A percentile compares a stretch with the other conserved stretches of the same genome.
Evolutionary conservation across 345 rosid species (phyloP).

Genomic region (Aurinia saxatilis): DNA sequence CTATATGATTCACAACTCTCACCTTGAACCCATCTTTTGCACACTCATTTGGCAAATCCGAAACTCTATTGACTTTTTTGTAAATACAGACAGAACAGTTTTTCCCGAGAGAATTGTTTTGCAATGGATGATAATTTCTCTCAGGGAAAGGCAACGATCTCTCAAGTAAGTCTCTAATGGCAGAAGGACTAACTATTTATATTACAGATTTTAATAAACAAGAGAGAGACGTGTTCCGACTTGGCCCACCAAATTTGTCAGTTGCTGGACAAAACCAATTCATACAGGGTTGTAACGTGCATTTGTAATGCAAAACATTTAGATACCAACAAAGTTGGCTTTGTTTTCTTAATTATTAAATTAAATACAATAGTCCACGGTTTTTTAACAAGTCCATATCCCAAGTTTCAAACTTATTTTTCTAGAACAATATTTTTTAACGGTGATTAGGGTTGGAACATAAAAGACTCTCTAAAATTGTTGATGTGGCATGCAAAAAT

Average conservation of each 20-base stretch:
- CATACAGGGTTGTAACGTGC: constrained; percentile 16
- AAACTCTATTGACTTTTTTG: too few species aligned
- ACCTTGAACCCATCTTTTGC: not conserved
- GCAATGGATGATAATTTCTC: not conserved
- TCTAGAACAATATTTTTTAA: too few species aligned
- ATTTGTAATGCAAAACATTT: constrained; percentile 18
- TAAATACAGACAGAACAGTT: not conserved
- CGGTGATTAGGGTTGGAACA: too few species aligned
- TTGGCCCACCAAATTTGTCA: constrained; percentile 25
- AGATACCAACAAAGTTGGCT: not conserved
- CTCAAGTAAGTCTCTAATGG: too few species aligned
- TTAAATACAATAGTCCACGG: constrained; percentile 16
- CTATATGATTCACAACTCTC: not conserved
- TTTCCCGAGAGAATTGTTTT: constrained; percentile 11
- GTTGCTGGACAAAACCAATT: not conserved
- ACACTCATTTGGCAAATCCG: too few species aligned
- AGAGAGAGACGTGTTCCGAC: constrained; percentile 29
- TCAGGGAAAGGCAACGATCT: not conserved
- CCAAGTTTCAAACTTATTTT: constrained; percentile 5
- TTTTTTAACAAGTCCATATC: constrained; percentile 12
- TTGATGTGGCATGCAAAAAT: too few species aligned
- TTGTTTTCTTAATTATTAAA: not conserved
- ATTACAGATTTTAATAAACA: not conserved
- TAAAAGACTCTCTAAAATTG: too few species aligned
- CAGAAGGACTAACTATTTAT: not conserved